Base-by-base conservation (phyloP, 1,284 basidiomycete genomes). In the Meripilus lineatus region DNA sequence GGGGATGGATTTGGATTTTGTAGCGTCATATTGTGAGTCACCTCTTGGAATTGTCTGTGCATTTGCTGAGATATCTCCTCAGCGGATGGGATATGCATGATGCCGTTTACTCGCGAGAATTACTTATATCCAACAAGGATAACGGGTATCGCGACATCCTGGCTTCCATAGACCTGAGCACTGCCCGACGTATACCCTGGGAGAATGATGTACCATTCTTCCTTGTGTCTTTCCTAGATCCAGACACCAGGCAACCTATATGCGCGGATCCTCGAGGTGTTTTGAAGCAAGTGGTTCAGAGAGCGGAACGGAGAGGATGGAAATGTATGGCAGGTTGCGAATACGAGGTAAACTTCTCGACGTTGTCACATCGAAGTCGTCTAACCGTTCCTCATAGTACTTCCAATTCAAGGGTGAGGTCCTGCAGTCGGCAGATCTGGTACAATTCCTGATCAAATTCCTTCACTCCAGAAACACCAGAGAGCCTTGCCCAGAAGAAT, bases 371-470 rank as follows among this genome's bases (percentile, higher is more conserved):
- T 22, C 17, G 8, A 20, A 38, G 4, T 4, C 14, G 18, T 32
- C 42, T 50, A 15, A 49, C 26, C 5, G 11, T 18, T 26, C 32
- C n/a, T 32, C 45, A 1, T 50, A 94, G 88, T 97, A 94, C 68
- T 97, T 95, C 65, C 93, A 97, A 68, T 96, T 93, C 68, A 83
- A 87, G 74, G 87, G 87, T 84, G 54, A n/a, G n/a, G n/a, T n/a
- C n/a, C n/a, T n/a, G n/a, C n/a, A n/a, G n/a, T n/a, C n/a, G n/a
- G n/a, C n/a, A n/a, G n/a, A n/a, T n/a, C n/a, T n/a, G n/a, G n/a
- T n/a, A n/a, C n/a, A n/a, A n/a, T n/a, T n/a, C n/a, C n/a, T n/a
- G n/a, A n/a, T n/a, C n/a, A n/a, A 14, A 39, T 48, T n/a, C 37
- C 15, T 13, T 23, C 5, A 22, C 8, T 30, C 4, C 49, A 90